A percentile compares a stretch with the other conserved stretches of the same genome.
phyloP scores from a whole-genome alignment of 2,329 filamentous ascomycete genomes.

The Talaromyces funiculosus region DNA sequence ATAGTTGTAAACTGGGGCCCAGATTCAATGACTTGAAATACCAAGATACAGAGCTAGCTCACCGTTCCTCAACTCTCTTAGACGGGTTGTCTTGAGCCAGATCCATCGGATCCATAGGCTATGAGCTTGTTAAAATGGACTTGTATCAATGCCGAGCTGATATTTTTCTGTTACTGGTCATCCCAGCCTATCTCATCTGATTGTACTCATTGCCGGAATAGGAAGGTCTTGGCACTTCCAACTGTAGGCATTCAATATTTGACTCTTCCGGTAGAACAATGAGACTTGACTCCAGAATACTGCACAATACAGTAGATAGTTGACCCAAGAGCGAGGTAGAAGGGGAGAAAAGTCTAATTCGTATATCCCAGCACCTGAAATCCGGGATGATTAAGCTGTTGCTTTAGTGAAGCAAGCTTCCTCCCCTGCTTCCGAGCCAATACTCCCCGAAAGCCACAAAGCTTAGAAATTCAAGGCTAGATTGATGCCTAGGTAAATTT shows the following conservation, averaged over 20 bases:
- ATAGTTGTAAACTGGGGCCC: not conserved
- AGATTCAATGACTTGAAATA: not conserved
- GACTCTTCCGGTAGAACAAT: not conserved
- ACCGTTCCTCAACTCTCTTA: too few relatives aligned
- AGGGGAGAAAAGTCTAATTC: too few relatives aligned
- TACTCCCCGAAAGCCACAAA: not conserved
- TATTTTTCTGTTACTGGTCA: too few relatives aligned
- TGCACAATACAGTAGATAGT: not conserved
- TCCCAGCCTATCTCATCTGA: not conserved
- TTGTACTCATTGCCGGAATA: not conserved
- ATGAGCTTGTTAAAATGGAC: not conserved
- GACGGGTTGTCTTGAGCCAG: not conserved
- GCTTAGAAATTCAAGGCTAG: not conserved
- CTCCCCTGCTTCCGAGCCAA: too few relatives aligned
- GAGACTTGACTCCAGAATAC: not conserved
- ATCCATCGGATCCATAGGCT: not conserved
- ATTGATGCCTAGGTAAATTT: too few relatives aligned
- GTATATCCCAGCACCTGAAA: too few relatives aligned
- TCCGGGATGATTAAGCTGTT: too few relatives aligned
- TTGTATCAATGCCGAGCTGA: not conserved
- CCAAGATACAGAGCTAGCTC: not conserved
- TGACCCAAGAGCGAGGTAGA: too few relatives aligned
- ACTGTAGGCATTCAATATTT: not conserved
- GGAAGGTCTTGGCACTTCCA: not conserved
- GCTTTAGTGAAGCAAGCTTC: too few relatives aligned